Evolutionary conservation across 768 basidiomycete genomes (phyloP).

Genomic region (Lactarius hengduanensis): DNA sequence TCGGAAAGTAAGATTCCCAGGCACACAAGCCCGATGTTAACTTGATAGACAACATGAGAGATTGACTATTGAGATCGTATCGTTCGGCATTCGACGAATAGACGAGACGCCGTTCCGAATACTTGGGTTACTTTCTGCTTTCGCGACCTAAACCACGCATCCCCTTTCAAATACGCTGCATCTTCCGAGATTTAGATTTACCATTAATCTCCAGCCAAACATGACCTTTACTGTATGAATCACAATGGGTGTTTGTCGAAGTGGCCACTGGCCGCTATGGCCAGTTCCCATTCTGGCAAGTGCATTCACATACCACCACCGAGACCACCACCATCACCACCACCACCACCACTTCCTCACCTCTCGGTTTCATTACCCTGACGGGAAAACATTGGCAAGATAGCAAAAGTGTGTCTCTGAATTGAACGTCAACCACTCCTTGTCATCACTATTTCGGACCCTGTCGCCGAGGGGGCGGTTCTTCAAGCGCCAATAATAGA

Average conservation of each 20-base stretch:
- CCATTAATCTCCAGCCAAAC: neutral
- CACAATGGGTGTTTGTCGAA: too few species aligned
- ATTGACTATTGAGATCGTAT: slow-evolving; percentile 20
- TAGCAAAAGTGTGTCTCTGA: neutral
- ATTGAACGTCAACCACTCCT: neutral
- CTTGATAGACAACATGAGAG: slow-evolving; percentile 6
- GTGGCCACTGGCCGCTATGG: neutral
- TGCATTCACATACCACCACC: too few species aligned
- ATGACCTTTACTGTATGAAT: neutral
- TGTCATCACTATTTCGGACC: neutral
- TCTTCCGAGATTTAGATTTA: neutral
- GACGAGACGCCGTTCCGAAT: slow-evolving; percentile 10
- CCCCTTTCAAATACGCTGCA: neutral
- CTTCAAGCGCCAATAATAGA: slow-evolving; percentile 18
- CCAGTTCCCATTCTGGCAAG: neutral
- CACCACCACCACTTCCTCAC: neutral
- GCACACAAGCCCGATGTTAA: neutral
- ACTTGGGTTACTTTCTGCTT: neutral
- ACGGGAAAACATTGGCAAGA: neutral
- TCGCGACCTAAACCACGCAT: neutral
- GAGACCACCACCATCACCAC: neutral
- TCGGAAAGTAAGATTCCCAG: slow-evolving; percentile 12
- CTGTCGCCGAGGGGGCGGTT: slow-evolving; percentile 14
- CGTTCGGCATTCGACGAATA: slow-evolving; percentile 21
- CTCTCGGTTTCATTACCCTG: neutral